A percentile compares a stretch with the other conserved stretches of the same genome.
Evolutionary conservation across 352 stramenopile genomes (phyloP).

Genomic region (Phytophthora pisi): DNA sequence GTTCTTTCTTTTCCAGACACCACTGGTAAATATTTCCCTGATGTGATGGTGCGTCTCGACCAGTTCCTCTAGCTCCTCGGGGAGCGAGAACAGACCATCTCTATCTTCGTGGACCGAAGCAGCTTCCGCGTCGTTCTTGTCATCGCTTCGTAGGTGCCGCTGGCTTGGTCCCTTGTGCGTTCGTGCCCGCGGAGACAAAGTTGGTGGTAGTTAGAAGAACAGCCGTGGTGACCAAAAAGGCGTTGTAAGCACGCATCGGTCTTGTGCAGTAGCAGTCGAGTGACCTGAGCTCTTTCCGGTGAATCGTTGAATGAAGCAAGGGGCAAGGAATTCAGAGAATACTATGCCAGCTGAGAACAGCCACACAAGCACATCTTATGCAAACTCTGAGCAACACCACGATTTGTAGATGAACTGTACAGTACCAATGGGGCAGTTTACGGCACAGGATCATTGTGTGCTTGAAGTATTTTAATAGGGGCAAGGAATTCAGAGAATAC

Average conservation of each 20-base stretch:
- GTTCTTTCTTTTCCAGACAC: conserved; percentile 8
- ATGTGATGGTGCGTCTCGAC: conserved; percentile 13
- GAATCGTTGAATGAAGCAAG: conserved; percentile 8
- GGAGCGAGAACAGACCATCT: conserved; percentile 3
- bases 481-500: too few relatives aligned
- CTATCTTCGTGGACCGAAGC: conserved; percentile 11
- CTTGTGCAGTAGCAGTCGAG: neutral
- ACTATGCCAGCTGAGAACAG: conserved; percentile 7
- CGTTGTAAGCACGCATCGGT: neutral
- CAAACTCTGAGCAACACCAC: conserved; percentile 6
- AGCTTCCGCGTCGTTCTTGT: neutral
- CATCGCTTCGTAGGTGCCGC: neutral
- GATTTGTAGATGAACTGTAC: neutral
- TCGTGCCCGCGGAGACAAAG: neutral
- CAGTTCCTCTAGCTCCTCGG: conserved; percentile 11
- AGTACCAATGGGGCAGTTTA: neutral
- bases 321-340: neutral
- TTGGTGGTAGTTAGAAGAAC: neutral
- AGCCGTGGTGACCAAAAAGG: neutral
- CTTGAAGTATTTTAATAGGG: too few relatives aligned
- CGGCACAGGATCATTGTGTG: neutral
- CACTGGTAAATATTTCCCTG: conserved; percentile 15
- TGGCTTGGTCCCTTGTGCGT: neutral
- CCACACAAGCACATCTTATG: conserved; percentile 10
- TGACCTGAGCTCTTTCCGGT: neutral